These are phyloP conservation scores for Cladophialophora psammophila DNA, from an alignment of 2,329 filamentous ascomycete genomes.

Conservation along the genomic window DNA sequence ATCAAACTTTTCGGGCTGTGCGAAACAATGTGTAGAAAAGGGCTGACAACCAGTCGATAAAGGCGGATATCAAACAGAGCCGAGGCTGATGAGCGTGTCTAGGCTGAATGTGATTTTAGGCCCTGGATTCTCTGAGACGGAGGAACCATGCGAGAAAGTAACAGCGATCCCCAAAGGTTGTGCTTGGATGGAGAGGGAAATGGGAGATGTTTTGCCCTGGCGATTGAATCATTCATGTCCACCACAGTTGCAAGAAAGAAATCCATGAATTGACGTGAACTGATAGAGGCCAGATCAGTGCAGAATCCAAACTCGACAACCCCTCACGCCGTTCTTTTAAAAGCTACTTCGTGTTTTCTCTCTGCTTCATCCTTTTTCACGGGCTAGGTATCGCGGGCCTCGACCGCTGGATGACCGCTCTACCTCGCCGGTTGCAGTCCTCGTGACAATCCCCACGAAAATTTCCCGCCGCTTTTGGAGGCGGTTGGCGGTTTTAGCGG, in stretches of 20 bases:
- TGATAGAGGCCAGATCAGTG: not conserved
- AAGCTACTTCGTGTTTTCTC: too few relatives aligned
- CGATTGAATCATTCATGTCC: not conserved
- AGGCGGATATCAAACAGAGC: not conserved
- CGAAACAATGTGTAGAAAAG: constrained; percentile 2
- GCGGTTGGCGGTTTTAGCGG: too few relatives aligned
- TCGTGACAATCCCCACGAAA: too few relatives aligned
- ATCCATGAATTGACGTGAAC: not conserved
- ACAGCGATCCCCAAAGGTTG: not conserved
- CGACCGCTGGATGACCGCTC: too few relatives aligned
- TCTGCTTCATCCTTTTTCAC: too few relatives aligned
- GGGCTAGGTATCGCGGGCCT: too few relatives aligned
- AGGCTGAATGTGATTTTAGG: not conserved
- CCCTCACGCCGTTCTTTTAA: too few relatives aligned
- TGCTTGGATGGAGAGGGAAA: not conserved
- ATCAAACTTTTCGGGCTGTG: not conserved
- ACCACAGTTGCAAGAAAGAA: not conserved
- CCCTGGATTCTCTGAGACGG: not conserved
- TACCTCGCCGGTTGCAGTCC: too few relatives aligned
- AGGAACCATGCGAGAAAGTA: not conserved
- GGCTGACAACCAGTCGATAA: not conserved
- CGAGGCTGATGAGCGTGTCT: not conserved
- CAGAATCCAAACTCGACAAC: constrained; percentile 29
- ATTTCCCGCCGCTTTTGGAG: too few relatives aligned
- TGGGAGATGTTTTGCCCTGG: not conserved